Evolutionary conservation across 1,284 basidiomycete species (phyloP), one percentile per base, ranked within the genome.

Genomic region (Anthracocystis panici-leucophaei): DNA sequence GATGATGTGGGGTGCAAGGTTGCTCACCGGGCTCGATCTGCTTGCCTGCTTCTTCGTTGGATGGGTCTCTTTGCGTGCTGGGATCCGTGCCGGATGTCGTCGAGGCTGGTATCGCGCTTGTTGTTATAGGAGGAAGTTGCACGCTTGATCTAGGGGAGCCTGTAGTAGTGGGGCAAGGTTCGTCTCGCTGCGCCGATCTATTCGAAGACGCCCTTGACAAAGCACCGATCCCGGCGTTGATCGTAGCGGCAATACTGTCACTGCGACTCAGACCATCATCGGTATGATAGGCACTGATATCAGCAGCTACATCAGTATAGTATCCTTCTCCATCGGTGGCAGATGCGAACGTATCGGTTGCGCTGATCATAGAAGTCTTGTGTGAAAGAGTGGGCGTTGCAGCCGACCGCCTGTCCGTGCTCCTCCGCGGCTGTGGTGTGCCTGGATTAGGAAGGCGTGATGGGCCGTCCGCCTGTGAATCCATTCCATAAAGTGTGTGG

Each of bases 291-390:
- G 38, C 46, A 21, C 62, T 71, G 38, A 48, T 20, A 38, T 64
- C 61, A 10, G 27, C 67, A 21, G 35, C 57, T n/a, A 63, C 59
- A n/a, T 75, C 72, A 5, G 66, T 65, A 35, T 62, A 69, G 52
- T 69, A 69, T n/a, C 63, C 63, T 31, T 69, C 60, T 12, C 62
- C 62, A 20, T 74, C 65, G 21, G 66, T 65, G 0, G 66, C 72
- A 18, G 72, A 58, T 5, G 72, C 59, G 52, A 62, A 75, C 0
- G 66, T 75, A 27, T 69, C 72, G 31, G 66, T 60, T 8, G 65
- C 52, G 52, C 66, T 63, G 55, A 69, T 23, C 46, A 56, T 59
- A 23, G 63, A 69, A 1, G 72, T 58, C 46, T 69, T 75, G 58
- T 75, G 64, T 10, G 58, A 54, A 11, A 71, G 53, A 2, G 58